Base-by-base conservation (phyloP, 148 eudicot genomes). In the Suaeda aralocaspica region DNA sequence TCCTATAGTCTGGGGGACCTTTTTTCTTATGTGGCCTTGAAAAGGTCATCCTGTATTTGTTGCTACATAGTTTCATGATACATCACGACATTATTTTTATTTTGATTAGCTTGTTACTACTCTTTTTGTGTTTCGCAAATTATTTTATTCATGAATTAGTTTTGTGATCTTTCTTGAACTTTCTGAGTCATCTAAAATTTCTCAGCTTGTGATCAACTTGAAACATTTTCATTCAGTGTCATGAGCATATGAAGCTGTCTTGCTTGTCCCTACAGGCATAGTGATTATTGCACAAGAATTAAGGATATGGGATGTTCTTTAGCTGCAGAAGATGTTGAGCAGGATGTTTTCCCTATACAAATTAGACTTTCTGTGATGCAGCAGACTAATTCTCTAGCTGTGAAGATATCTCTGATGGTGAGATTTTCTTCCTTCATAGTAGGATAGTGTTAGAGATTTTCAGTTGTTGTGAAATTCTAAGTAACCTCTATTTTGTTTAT, bases 331-430 rank as follows among this genome's bases (percentile, higher is more conserved):
- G 79, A 84, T 73, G 74, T 52, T 45, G 62, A 66, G 48, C 72
- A 48, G 44, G 89, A 87, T 70, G 76, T 82, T 56, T 89, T 87
- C 67, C 67, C 91, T 57, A 68, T 92, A 53, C 84, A 77, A 46
- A 77, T 92, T 58, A 83, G 85, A 71, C 87, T 89, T 72, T 83
- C 81, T 19, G 77, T 64, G 67, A 36, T 69, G 57, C 42, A 45
- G 72, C 75, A 86, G 64, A 65, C 78, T 39, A 74, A 66, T 76
- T 75, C 81, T 50, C 74, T 89, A 82, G 39, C 74, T 76, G 87
- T 86, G 56, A 89, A 76, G 81, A 86, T 92, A 60, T 67, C 72
- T 44, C 67, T 64, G 59, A 80, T 82, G 93, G 98, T 89, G 55
- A 46, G 46, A 67, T 21, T 59, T 9, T 26, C 19, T 6, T 5